Percentiles rank a stretch among this genome's conserved stretches.
phyloP scores from a whole-genome alignment of 176 grass and related monocot species.

The Metroxylon sagu region DNA sequence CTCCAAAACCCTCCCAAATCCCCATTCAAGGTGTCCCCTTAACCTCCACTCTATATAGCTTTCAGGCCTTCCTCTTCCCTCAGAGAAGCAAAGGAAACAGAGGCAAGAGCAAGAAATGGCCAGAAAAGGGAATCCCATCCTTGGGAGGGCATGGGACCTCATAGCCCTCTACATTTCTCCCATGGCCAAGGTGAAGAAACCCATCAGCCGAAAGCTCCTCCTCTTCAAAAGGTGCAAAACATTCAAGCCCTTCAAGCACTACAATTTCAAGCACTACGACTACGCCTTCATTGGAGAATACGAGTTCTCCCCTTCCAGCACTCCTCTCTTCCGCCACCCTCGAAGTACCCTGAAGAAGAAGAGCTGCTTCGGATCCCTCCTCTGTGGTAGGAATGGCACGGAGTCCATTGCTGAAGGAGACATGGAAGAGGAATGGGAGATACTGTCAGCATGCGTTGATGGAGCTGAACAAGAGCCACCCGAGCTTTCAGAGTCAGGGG shows the following conservation, averaged over 20 bases:
- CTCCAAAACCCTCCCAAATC: no score
- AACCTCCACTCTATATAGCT: no score
- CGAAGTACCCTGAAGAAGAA: slow-evolving; percentile 13
- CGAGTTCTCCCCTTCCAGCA: slow-evolving; percentile 74
- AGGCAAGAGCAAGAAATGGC: not conserved
- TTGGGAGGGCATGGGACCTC: slow-evolving; percentile 48
- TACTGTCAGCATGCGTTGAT: not conserved
- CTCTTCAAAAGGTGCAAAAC: slow-evolving; percentile 43
- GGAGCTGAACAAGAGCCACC: not conserved
- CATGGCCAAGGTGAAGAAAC: slow-evolving; percentile 36
- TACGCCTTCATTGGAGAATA: slow-evolving; percentile 67
- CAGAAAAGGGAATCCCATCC: slow-evolving; percentile 25
- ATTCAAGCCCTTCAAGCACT: slow-evolving; percentile 53
- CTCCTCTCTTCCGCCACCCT: slow-evolving; percentile 44
- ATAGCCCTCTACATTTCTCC: slow-evolving; percentile 35
- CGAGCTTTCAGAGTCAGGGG: not conserved
- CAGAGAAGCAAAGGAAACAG: no score
- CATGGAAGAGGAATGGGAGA: slow-evolving; percentile 20
- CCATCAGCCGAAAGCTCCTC: slow-evolving; percentile 32
- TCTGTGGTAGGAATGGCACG: slow-evolving; percentile 32
- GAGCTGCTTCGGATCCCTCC: slow-evolving; percentile 22
- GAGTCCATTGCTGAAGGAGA: slow-evolving; percentile 24
- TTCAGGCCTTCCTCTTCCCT: no score
- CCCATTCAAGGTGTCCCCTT: no score
- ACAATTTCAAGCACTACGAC: slow-evolving; percentile 61